Conservation (phyloP, 1,284 basidiomycete species). For the Microstroma glucosiphilum region DNA sequence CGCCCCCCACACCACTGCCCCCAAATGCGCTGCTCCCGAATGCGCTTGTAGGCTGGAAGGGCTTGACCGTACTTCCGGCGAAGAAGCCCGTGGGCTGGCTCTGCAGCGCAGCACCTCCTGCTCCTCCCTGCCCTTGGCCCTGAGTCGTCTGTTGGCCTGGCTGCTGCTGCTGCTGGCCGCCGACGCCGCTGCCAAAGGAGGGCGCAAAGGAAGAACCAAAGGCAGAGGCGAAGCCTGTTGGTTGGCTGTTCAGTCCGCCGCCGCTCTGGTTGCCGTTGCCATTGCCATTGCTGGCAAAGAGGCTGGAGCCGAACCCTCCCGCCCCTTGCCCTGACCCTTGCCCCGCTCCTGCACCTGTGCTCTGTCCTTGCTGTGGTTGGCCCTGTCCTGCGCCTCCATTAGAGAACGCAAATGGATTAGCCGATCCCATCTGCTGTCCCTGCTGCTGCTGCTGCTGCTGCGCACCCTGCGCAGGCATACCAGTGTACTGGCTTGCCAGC, state of each 20-base stretch:
- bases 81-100: slow-evolving; percentile 33
- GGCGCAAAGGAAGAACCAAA: neutral
- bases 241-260: neutral
- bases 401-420: slow-evolving; percentile 1
- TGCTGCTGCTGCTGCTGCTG: neutral
- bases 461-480: neutral
- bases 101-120: slow-evolving; percentile 9
- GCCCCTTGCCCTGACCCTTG: neutral
- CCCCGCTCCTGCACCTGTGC: neutral
- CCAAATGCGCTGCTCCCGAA: slow-evolving; percentile 32
- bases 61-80: slow-evolving; percentile 32
- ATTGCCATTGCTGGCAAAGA: neutral
- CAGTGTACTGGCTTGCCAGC: slow-evolving; percentile 15
- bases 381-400: neutral
- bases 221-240: neutral
- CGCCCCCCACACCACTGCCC: too few species aligned
- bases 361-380: slow-evolving; percentile 7
- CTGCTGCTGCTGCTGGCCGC: slow-evolving; percentile 7
- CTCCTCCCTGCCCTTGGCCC: slow-evolving; percentile 6
- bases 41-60: slow-evolving; percentile 41
- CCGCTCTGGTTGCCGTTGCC: neutral
- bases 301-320: slow-evolving; percentile 3
- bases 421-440: slow-evolving; percentile 10
- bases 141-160: neutral
- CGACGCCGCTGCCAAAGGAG: neutral